phyloP scores from a whole-genome alignment of 2,329 filamentous ascomycete species.

The Neonectria magnoliae region DNA sequence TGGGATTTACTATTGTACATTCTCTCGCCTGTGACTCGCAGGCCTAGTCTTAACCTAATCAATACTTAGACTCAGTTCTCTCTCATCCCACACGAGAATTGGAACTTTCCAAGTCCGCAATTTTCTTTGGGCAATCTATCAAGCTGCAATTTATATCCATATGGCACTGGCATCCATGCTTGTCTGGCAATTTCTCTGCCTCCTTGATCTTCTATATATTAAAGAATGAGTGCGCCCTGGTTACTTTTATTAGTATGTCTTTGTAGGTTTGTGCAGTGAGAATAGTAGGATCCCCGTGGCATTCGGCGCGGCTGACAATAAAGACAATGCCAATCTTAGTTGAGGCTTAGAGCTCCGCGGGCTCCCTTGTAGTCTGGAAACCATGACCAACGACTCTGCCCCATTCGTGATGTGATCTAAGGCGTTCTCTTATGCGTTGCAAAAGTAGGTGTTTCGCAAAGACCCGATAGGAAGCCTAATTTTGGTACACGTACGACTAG shows the following conservation, averaged over 20 bases:
- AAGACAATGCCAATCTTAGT: slow-evolving; percentile 63
- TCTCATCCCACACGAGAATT: too few species aligned
- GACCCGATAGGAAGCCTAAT: slow-evolving; percentile 54
- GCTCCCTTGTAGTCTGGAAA: slow-evolving; percentile 47
- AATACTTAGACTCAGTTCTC: too few species aligned
- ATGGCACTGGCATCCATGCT: too few species aligned
- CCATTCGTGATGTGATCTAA: slow-evolving; percentile 37
- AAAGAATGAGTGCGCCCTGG: slow-evolving; percentile 62
- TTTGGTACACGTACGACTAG: slow-evolving; percentile 64
- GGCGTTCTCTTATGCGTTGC: slow-evolving; percentile 57
- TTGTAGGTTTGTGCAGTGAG: slow-evolving; percentile 64
- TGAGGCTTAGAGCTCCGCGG: slow-evolving; percentile 54
- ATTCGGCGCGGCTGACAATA: slow-evolving; percentile 62
- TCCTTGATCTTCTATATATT: slow-evolving; percentile 59
- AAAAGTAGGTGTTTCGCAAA: slow-evolving; percentile 58
- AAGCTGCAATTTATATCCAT: too few species aligned
- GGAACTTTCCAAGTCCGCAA: too few species aligned
- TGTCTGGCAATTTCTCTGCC: slow-evolving; percentile 51
- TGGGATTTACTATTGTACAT: too few species aligned
- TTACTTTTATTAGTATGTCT: slow-evolving; percentile 66
- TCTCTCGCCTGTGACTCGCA: too few species aligned
- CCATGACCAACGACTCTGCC: slow-evolving; percentile 28
- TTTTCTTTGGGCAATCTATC: too few species aligned
- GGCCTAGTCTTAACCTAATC: too few species aligned
- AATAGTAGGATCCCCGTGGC: slow-evolving; percentile 62